A percentile compares a stretch with the other conserved stretches of the same genome.
Evolutionary conservation across 306 rosid species (phyloP).

Genomic region (Inga leiocalycina): DNA sequence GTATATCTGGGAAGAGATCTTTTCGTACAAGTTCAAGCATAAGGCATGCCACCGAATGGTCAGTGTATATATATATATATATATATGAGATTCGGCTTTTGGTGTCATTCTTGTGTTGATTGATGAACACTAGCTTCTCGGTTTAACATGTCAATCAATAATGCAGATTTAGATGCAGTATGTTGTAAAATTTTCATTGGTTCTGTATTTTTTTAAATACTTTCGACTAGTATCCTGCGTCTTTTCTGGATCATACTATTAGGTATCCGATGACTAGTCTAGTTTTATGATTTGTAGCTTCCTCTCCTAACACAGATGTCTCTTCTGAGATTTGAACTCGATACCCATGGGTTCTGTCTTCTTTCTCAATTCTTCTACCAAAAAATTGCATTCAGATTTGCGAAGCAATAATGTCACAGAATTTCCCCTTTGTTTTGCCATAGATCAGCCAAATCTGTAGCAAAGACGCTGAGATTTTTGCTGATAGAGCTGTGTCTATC

Average conservation of each 20-base stretch:
- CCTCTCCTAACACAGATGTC: no score
- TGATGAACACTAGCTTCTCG: not conserved
- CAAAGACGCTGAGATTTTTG: constrained; percentile 5
- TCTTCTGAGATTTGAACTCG: no score
- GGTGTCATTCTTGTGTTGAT: constrained; percentile 11
- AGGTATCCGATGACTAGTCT: no score
- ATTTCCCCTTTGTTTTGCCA: constrained; percentile 19
- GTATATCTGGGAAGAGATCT: constrained; percentile 92
- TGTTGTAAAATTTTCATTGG: not conserved
- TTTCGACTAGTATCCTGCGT: no score
- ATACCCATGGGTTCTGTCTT: not conserved
- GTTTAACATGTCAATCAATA: not conserved
- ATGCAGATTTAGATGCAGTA: not conserved
- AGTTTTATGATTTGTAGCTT: no score
- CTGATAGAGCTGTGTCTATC: constrained; percentile 36
- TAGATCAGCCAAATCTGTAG: constrained; percentile 26
- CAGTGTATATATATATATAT: not conserved
- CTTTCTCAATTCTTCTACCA: constrained; percentile 1
- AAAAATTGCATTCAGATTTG: not conserved
- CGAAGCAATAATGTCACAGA: not conserved
- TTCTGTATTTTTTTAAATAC: no score
- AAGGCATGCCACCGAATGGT: constrained; percentile 99
- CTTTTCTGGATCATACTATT: no score
- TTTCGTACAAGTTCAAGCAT: constrained; percentile 84
- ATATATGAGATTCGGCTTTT: not conserved